Conservation (phyloP, 768 basidiomycete species). For the Leccinum longicurvipes region DNA sequence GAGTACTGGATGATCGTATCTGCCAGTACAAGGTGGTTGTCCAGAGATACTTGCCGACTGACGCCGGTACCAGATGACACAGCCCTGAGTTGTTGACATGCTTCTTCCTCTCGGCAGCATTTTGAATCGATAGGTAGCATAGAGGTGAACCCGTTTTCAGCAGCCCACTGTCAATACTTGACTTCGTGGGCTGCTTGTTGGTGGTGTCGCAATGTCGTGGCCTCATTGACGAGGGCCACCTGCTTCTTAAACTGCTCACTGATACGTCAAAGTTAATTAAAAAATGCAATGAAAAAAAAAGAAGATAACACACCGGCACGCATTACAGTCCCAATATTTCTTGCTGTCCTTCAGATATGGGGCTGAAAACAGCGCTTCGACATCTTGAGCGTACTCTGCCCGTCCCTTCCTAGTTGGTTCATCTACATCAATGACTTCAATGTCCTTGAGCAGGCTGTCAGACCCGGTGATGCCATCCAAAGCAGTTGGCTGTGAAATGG, state of each 20-base stretch:
- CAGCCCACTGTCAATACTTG: background rate
- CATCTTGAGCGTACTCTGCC: background rate
- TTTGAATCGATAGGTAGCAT: background rate
- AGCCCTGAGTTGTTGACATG: background rate
- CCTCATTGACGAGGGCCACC: background rate
- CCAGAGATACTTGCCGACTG: background rate
- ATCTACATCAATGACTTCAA: background rate
- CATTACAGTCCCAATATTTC: background rate
- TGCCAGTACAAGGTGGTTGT: background rate
- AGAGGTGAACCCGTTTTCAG: background rate
- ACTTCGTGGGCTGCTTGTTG: background rate
- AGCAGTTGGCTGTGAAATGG: too few relatives aligned
- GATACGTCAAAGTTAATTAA: background rate
- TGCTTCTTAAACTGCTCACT: background rate
- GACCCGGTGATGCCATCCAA: background rate
- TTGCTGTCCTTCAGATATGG: background rate
- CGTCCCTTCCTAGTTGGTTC: background rate
- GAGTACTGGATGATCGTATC: background rate
- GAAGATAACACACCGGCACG: background rate
- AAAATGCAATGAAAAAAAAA: background rate
- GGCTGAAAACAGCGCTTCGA: background rate
- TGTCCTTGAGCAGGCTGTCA: background rate
- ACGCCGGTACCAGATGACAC: background rate
- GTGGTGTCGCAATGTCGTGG: background rate
- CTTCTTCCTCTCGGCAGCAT: background rate